Conservation (phyloP, 495 filamentous ascomycete species). For the Cladorrhinum samala region DNA sequence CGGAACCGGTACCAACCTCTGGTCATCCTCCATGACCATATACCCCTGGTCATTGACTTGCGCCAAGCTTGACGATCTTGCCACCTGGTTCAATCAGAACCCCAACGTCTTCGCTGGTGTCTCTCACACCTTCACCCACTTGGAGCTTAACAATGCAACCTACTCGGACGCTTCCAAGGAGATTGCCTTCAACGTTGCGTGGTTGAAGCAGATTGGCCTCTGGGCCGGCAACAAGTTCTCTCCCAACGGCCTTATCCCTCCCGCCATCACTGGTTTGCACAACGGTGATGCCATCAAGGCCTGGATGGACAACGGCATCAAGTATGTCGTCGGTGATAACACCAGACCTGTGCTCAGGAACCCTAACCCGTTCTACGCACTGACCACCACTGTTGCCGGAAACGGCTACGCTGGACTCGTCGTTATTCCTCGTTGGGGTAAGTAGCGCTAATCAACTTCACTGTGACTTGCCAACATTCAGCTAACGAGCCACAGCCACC, state of each 20-base stretch:
- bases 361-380: constrained; percentile 47
- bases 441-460: no score
- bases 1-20: constrained; percentile 50
- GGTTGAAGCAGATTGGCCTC: constrained; percentile 49
- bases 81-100: constrained; percentile 49
- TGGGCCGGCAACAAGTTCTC: constrained; percentile 38
- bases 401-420: constrained; percentile 54
- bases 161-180: constrained; percentile 52
- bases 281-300: constrained; percentile 57
- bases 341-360: constrained; percentile 49
- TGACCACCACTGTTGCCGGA: constrained; percentile 42
- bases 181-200: constrained; percentile 55
- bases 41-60: constrained; percentile 48
- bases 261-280: constrained; percentile 58
- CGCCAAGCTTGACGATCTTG: constrained; percentile 42
- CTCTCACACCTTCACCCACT: constrained; percentile 60
- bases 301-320: constrained; percentile 54
- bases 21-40: constrained; percentile 41
- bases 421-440: constrained; percentile 57
- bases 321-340: constrained; percentile 58
- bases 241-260: constrained; percentile 52
- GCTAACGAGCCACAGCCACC: no score
- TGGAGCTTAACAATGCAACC: constrained; percentile 55
- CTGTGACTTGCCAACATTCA: no score
- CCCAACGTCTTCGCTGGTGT: constrained; percentile 48